Evolutionary conservation across 345 rosid genomes (phyloP), one percentile per base, ranked within the genome.

Genomic region (Boechera divaricarpa): DNA sequence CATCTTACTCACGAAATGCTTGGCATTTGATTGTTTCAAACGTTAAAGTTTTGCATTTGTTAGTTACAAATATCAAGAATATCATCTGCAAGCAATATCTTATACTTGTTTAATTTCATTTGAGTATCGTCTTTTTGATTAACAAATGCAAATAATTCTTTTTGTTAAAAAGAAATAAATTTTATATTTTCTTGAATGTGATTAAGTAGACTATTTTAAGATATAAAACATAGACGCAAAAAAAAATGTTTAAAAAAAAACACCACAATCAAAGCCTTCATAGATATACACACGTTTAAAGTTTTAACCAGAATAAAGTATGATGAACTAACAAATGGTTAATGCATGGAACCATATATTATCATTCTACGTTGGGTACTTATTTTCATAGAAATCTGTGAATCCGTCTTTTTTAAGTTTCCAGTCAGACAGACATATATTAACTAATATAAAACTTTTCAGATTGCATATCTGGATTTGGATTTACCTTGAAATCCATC

Each of bases 291-390:
- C 74, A 66, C 48, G 77, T 41, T 66, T 57, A 3, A 64, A 24
- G 72, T 56, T 36, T 59, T 58, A 72, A 57, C 77, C 63, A 58
- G 15, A 15, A 66, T 57, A 58, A 72, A 59, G 69, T 72, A 49
- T 64, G 55, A 31, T 29, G 81, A 78, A 66, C 36, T 64, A 77
- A 64, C 76, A 72, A 60, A 10, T 61, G 69, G 81, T 72, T 78
- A 72, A 78, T 78, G 77, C 81, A 72, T 78, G 74, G 16, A 72
- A 72, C 81, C 77, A 72, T 67, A 16, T 66, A 48, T 51, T 51
- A 77, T 28, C 72, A 77, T 77, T 78, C 81, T 78, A 78, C 81
- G 74, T 78, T 67, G 81, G 81, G 2, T 72, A 16, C 55, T 72
- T 67, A 52, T 64, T 58, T 51, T 39, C 77, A 72, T 78, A 58